phyloP scores from a whole-genome alignment of 345 rosid species.

The Populus nigra region DNA sequence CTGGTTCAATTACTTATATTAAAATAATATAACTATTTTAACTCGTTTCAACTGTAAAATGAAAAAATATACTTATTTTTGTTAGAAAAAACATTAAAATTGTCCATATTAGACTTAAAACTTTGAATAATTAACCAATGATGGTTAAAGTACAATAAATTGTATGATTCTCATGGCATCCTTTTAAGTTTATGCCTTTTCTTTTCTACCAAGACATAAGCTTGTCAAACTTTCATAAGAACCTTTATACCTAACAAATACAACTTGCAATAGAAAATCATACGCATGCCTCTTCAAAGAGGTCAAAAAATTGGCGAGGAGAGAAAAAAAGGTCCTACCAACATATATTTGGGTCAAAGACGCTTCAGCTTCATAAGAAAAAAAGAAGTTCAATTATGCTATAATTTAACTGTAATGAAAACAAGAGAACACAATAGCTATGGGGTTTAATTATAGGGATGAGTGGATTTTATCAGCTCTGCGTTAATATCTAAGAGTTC shows the following conservation, averaged over 20 bases:
- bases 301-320: slow-evolving; percentile 2
- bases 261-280: not conserved
- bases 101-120: no score
- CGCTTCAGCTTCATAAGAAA: slow-evolving; percentile 32
- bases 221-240: slow-evolving; percentile 29
- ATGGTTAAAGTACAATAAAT: slow-evolving; percentile 28
- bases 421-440: not conserved
- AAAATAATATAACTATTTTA: no score
- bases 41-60: no score
- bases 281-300: slow-evolving; percentile 15
- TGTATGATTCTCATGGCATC: not conserved
- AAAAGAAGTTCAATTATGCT: not conserved
- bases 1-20: no score
- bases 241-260: slow-evolving; percentile 36
- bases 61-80: no score
- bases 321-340: not conserved
- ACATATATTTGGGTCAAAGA: slow-evolving; percentile 50
- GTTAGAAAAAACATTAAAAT: no score
- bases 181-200: not conserved
- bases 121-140: not conserved
- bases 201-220: slow-evolving; percentile 14
- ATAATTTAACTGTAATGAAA: not conserved
- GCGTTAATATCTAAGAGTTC: not conserved
- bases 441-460: not conserved
- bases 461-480: not conserved